These are phyloP conservation scores for Poronia punctata DNA, from an alignment of 495 filamentous ascomycete genomes.

Conservation along the genomic window DNA sequence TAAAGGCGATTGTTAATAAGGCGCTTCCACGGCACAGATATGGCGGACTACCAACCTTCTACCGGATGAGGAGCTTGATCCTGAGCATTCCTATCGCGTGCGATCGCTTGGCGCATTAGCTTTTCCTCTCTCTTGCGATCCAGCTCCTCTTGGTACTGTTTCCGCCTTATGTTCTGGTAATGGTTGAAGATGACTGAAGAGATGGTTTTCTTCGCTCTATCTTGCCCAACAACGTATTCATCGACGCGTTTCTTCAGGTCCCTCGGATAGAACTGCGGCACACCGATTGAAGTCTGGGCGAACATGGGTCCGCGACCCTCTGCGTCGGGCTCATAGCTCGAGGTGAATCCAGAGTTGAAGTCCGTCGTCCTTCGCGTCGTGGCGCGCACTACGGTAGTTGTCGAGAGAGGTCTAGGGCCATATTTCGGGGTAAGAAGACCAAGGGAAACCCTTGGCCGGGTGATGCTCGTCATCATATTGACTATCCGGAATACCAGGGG, in stretches of 20 bases:
- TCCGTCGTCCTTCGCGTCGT: constrained; percentile 27
- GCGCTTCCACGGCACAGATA: constrained; percentile 14
- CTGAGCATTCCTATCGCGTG: constrained; percentile 37
- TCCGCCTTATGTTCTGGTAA: constrained; percentile 79
- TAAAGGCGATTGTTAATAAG: constrained; percentile 26
- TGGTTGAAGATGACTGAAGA: constrained; percentile 96
- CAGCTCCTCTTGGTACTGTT: constrained; percentile 71
- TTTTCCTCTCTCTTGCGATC: constrained; percentile 55
- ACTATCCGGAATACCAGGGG: not conserved
- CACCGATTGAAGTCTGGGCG: constrained; percentile 46
- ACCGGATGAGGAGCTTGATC: constrained; percentile 31
- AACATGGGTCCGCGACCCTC: constrained; percentile 43
- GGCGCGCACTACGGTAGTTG: constrained; percentile 17
- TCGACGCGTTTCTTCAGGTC: constrained; percentile 86
- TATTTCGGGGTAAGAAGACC: constrained; percentile 8
- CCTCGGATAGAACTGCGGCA: constrained; percentile 69
- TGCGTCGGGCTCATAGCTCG: constrained; percentile 66
- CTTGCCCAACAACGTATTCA: constrained; percentile 92
- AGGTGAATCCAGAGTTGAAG: constrained; percentile 53
- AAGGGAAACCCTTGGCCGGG: constrained; percentile 21
- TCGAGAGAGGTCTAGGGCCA: constrained; percentile 26
- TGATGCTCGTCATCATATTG: constrained; percentile 29
- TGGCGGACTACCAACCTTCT: constrained; percentile 40
- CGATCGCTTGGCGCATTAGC: constrained; percentile 37
- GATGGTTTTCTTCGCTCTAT: constrained; percentile 90